phyloP scores from a whole-genome alignment of 768 basidiomycete species.

The Rhodotorula sphaerocarpa region DNA sequence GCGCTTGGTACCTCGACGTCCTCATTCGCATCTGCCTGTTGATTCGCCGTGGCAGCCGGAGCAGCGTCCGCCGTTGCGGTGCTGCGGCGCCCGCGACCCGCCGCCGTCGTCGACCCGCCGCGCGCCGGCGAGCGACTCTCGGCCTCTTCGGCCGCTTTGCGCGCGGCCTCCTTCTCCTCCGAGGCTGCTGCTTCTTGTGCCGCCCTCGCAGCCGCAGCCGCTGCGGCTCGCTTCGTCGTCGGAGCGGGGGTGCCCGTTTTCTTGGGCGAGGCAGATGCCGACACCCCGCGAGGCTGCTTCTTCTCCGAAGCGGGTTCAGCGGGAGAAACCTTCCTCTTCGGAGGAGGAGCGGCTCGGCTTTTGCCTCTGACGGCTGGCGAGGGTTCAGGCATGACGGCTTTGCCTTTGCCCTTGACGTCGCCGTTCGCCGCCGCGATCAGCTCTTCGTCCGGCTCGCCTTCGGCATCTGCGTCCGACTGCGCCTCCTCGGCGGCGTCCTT shows the following conservation, averaged over 20 bases:
- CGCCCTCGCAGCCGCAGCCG: not conserved
- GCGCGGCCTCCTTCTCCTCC: not conserved
- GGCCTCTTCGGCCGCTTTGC: not conserved
- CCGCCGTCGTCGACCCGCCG: not conserved
- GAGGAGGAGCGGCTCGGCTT: no score
- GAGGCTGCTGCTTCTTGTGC: not conserved
- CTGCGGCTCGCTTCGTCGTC: constrained; percentile 1
- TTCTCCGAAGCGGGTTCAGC: no score
- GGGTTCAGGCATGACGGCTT: no score
- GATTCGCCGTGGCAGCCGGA: no score
- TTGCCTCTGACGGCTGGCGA: no score
- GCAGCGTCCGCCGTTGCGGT: no score
- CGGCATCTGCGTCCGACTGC: not conserved
- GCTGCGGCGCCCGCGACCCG: not conserved
- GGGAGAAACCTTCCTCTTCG: no score
- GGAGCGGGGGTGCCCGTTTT: not conserved
- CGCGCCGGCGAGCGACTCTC: not conserved
- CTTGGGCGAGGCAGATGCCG: no score
- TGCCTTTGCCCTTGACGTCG: not conserved
- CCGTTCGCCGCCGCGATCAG: not conserved
- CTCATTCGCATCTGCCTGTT: no score
- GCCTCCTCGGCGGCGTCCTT: not conserved
- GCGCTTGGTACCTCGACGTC: no score
- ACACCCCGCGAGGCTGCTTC: no score
- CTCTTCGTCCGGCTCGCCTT: constrained; percentile 7